Evolutionary conservation across 2,329 filamentous ascomycete genomes (phyloP), one percentile per base, ranked within the genome.

Genomic region (Phialocephala subalpina): DNA sequence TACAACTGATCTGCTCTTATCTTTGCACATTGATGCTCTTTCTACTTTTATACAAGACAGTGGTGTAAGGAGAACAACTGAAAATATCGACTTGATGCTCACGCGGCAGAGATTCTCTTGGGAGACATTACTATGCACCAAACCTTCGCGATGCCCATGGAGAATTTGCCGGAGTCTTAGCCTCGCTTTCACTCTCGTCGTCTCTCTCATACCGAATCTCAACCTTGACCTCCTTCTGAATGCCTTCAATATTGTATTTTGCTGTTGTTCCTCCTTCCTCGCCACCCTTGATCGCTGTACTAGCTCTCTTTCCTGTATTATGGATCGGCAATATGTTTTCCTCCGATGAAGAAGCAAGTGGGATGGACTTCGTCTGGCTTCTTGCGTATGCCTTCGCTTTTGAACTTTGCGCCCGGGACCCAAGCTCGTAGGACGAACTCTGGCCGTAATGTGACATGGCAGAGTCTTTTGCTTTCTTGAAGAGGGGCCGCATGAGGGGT

Each of bases 321-420:
- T 58, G 38, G 25, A 58, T 33, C n/a, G 61, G 56, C 40, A 67
- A 20, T 16, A 64, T 67, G 47, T 67, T 60, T 52, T 64, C 61
- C 29, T 58, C 57, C 2, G 61, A 64, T 16, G 49, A 55, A 12
- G 58, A 62, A 9, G 25, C 14, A 20, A 53, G 38, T 1, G 18
- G 40, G 18, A 59, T 38, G 8, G 22, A 42, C 20, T 52, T 60
- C 11, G 14, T n/a, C 8, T 25, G 14, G 16, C 27, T 52, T 22
- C 27, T 40, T 3, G 60, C 20, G 14, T 56, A 20, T 11, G 33
- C 60, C 18, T 25, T 12, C 3, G 36, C 25, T 47, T 20, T 63
- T 33, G 57, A n/a, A 22, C 29, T 22, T 7, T 47, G 25, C 9
- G 29, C 25, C 4, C 62, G 62, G 7, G 62, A 59, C n/a, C 49